A percentile compares a stretch with the other conserved stretches of the same genome.
Conservation (phyloP, 257 asterid genomes). For the Solanum arcanum region DNA sequence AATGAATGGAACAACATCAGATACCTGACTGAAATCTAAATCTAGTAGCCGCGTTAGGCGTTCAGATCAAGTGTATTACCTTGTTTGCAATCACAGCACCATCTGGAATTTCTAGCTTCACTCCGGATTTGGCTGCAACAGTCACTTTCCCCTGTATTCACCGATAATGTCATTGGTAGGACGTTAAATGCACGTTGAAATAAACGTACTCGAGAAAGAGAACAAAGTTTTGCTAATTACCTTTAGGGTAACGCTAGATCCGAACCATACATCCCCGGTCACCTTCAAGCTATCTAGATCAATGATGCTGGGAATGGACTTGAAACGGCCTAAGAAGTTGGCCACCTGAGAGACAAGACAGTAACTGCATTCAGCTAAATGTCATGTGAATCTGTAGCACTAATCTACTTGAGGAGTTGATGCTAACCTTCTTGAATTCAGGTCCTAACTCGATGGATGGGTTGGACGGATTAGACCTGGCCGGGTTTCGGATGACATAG, state of each 20-base stretch:
- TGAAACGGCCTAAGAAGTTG: slow-evolving; percentile 72
- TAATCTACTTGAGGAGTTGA: neutral
- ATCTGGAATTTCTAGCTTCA: slow-evolving; percentile 74
- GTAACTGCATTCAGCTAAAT: neutral
- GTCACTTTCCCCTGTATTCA: slow-evolving; percentile 66
- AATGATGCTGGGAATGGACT: slow-evolving; percentile 93
- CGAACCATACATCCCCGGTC: slow-evolving; percentile 86
- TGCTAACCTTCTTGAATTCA: slow-evolving; percentile 85
- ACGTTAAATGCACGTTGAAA: neutral
- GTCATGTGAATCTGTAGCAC: neutral
- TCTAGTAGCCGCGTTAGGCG: neutral
- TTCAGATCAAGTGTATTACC: slow-evolving; percentile 23
- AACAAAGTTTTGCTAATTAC: slow-evolving; percentile 12
- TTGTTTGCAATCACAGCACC: slow-evolving; percentile 63
- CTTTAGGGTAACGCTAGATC: slow-evolving; percentile 66
- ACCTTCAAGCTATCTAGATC: slow-evolving; percentile 87
- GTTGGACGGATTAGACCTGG: slow-evolving; percentile 69
- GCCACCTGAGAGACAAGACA: slow-evolving; percentile 40
- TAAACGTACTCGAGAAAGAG: neutral
- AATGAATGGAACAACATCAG: neutral
- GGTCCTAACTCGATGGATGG: slow-evolving; percentile 95
- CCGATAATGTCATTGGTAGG: neutral
- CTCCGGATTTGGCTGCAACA: slow-evolving; percentile 61
- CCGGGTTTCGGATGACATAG: slow-evolving; percentile 66
- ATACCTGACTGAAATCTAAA: neutral